Evolutionary conservation across 2,329 filamentous ascomycete genomes (phyloP), one percentile per base, ranked within the genome.

Genomic region (Hypomyces perniciosus): DNA sequence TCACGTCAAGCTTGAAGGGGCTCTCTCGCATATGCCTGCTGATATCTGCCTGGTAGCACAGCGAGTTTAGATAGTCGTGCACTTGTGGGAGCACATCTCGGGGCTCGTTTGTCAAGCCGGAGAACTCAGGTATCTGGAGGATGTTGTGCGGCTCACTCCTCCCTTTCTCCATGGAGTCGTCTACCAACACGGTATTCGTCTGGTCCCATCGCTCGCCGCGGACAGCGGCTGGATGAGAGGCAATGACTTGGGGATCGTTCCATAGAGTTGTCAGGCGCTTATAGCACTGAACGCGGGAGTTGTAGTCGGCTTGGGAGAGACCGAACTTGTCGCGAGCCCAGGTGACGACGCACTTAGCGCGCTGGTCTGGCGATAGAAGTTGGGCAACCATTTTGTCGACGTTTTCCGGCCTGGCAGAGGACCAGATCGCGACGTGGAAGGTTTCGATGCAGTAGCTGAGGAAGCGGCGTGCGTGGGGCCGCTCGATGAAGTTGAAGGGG

Each of bases 391-490:
- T 88, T 34, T 70, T 71, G 7, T 68, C 57, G 10, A 96, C 89
- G 57, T 93, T 96, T 1, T 78, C 68, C 0, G 84, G 84, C 20
- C 77, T 80, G 0, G 92, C 90, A 6, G 89, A 95, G 1, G 92
- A 95, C 90, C 92, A 99, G 52, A 97, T 81, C 71, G 90, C 89
- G 30, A 96, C 85, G 47, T 76, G 74, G 72, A 95, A 92, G 52
- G 84, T 83, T 9, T 79, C 69, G 58, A 95, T 77, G 57, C 91
- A 80, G 65, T 90, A 89, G 29, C 76, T 62, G 4, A 97, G 71
- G 66, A 99, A 96, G 0, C 71, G 58, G 3, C 72, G 61, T 1
- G 93, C 78, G 56, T 84, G 76, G 0, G 88, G 88, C 1, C 93
- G 85, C 56, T 77, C 70, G 40, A 83, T 69, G 64, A 90, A 88